A percentile compares a stretch with the other conserved stretches of the same genome.
These are phyloP conservation scores for Blastomyces gilchristii DNA, from an alignment of 2,329 filamentous ascomycete species.

Conservation along the genomic window DNA sequence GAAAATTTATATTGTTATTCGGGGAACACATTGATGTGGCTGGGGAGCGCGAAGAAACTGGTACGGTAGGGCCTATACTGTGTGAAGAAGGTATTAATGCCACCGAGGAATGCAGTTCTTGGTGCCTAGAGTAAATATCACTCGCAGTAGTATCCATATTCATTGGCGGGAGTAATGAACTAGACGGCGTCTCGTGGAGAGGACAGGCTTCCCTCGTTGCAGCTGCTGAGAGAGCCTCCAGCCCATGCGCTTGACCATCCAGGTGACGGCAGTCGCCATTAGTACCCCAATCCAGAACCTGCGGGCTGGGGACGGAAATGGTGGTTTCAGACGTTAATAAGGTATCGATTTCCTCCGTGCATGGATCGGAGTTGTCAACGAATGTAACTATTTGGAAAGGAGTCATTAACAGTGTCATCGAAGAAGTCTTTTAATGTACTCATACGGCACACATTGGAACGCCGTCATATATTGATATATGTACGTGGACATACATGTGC, in stretches of 20 bases:
- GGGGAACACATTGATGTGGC: conserved; percentile 35
- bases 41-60: conserved; percentile 32
- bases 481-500: too few relatives aligned
- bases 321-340: conserved; percentile 26
- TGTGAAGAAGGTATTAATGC: conserved; percentile 26
- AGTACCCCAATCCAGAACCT: conserved; percentile 25
- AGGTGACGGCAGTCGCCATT: conserved; percentile 19
- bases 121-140: conserved; percentile 14
- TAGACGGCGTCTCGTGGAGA: conserved; percentile 15
- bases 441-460: background rate
- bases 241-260: conserved; percentile 38
- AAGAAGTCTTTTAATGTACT: background rate
- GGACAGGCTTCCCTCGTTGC: conserved; percentile 36
- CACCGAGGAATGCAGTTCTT: conserved; percentile 16
- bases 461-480: background rate
- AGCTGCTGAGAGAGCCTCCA: conserved; percentile 46
- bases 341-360: conserved; percentile 42
- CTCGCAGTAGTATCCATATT: conserved; percentile 14
- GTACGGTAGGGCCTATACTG: conserved; percentile 25
- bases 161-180: conserved; percentile 20
- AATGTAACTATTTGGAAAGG: conserved; percentile 43
- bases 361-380: conserved; percentile 52
- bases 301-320: conserved; percentile 20
- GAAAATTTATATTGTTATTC: conserved; percentile 45
- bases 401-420: background rate